phyloP scores from a whole-genome alignment of 176 grass and related monocot genomes.

The Microstegium vimineum region DNA sequence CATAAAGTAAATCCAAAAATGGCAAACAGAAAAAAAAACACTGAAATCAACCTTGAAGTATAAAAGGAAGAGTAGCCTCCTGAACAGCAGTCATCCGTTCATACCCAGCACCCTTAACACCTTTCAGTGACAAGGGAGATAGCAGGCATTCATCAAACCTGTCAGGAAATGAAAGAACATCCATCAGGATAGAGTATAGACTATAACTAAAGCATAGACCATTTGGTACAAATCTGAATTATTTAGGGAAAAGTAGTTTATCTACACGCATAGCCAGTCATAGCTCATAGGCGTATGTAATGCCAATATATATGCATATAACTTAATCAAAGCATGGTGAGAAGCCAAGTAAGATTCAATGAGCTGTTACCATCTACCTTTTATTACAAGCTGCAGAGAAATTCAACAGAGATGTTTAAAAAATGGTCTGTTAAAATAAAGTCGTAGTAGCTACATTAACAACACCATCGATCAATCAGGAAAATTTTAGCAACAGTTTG shows the following conservation, averaged over 20 bases:
- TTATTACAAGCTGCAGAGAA: background rate
- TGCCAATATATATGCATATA: background rate
- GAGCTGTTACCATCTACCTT: constrained; percentile 5
- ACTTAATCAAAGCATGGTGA: background rate
- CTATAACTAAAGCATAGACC: background rate
- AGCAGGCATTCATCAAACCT: constrained; percentile 86
- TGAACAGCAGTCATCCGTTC: constrained; percentile 90
- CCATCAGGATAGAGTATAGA: background rate
- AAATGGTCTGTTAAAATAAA: background rate
- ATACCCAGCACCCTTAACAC: constrained; percentile 88
- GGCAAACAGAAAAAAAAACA: constrained; percentile 24
- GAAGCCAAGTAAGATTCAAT: background rate
- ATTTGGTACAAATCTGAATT: background rate
- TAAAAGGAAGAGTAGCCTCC: constrained; percentile 86
- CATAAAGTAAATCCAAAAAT: constrained; percentile 15
- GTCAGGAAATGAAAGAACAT: constrained; percentile 4
- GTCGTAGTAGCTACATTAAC: background rate
- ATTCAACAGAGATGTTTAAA: background rate
- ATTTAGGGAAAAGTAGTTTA: constrained; percentile 6
- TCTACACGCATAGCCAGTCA: background rate
- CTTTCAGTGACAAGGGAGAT: constrained; percentile 89
- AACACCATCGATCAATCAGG: background rate
- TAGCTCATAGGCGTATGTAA: background rate
- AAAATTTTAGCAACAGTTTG: background rate
- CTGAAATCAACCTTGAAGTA: constrained; percentile 78